Evolutionary conservation across 768 basidiomycete species (phyloP), one percentile per base, ranked within the genome.

Genomic region (Xerocomellus dryophilus): DNA sequence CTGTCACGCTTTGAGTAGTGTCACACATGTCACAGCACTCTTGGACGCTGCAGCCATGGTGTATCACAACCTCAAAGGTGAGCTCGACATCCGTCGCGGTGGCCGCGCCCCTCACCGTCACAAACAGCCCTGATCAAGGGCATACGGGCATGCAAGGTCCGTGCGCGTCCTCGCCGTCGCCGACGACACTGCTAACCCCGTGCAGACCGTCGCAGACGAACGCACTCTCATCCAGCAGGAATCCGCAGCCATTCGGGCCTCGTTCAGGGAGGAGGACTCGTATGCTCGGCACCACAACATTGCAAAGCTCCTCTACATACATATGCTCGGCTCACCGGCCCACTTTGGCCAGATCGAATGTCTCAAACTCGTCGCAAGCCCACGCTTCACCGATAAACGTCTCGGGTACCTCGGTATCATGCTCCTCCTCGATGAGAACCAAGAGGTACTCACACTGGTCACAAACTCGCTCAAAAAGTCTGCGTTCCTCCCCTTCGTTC

Each of bases 341-440:
- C 97, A 99, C 71, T 99, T 98, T 68, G 97, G 96, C 49, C 97
- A 99, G 78, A 98, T 99, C 70, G 93, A 96, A 77, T 95, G 93
- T 73, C 76, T 94, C 62, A 94, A 93, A 69, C 85, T 94, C 42
- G 94, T 97, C 36, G 94, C 94, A 31, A 93, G 93, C 66, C 93
- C 94, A 15, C 81, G 95, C 43, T 99, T 98, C 74, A 82, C 89
- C 39, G 97, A 99, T 77, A 99, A 99, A 74, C 81, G 95, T 21
- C 76, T 98, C 15, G 97, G 97, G 0, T 99, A 98, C 65, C 76
- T 99, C 32, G 97, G 97, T 0, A 98, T 98, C 61, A 98, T 98
- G 97, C 76, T 99, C 57, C 75, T 99, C 34, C 73, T 99, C 57
- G 97, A 99, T 67, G 97, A 99, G 78, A 97, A 90, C 62, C 93